Evolutionary conservation across 148 eudicot genomes (phyloP), one percentile per base, ranked within the genome.

Genomic region (Polygonum maritimum): DNA sequence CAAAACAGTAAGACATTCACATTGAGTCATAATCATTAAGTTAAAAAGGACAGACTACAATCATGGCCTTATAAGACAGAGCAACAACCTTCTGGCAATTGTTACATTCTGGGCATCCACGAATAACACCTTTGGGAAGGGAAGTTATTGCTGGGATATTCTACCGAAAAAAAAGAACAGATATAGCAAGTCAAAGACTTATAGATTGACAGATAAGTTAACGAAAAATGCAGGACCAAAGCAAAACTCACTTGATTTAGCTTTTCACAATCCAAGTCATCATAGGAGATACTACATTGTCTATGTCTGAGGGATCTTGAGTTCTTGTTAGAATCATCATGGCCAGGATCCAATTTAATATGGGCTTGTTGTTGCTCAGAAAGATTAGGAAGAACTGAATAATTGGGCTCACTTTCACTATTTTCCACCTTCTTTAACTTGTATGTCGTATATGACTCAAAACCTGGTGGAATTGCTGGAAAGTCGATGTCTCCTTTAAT

Each of bases 111-210:
- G 80, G 67, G 74, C 98, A 96, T 36, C 99, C 99, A 78, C 98
- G 98, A 41, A 92, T 78, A 63, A 96, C 98, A 49, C 99, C 99
- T 83, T 85, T 88, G 2, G 99, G 94, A 18, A 96, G 94, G 72
- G 78, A 76, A 63, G 84, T 77, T 71, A 80, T 89, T 39, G 73
- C 16, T 60, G 85, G 76, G 18, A 79, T 67, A 60, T 85, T 85
- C 99, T 95, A 86, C 81, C 80, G n/a, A n/a, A n/a, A 33, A 19
- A 26, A 86, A 38, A 76, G 62, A 38, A 67, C 38, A 67, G 5
- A 13, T 35, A 36, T 11, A 26, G 67, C 26, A 60, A 60, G 36
- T 58, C 35, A 26, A 26, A 10, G 16, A 12, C 31, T 22, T 21
- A 62, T 62, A 62, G 69, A 22, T 62, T 62, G 19, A 69, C 14